Base-by-base conservation (phyloP, 495 filamentous ascomycete species). In the Xylaria sp. region DNA sequence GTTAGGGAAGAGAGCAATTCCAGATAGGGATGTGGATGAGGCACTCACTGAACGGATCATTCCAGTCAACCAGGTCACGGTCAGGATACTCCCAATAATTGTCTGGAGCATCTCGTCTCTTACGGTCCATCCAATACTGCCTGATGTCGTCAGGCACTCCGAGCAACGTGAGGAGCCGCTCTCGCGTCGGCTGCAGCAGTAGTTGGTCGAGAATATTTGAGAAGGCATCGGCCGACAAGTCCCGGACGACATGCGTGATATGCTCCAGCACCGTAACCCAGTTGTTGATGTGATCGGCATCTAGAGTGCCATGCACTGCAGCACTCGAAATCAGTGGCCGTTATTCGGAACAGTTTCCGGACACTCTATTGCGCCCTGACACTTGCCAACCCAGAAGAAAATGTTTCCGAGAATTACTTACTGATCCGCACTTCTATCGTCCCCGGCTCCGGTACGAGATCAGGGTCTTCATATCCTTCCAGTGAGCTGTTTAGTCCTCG, bases 251-350 rank as follows among this genome's bases (percentile, higher is more conserved):
- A 31, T 62, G 37, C 3, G 71, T n/a, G 19, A 75, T 37, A 21
- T 57, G 55, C 19, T 50, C 11, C 9, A 76, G 41, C 21, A 76
- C 68, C 3, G 14, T 4, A 26, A 73, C 63, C 75, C 75, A 76
- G 50, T 76, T 67, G 55, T 73, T 67, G 44, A 76, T 75, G 35
- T 76, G 73, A 26, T 71, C 61, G 15, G 64, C 73, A 44, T 76
- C 75, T n/a, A 76, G 35, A n/a, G 75, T 76, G 2, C 75, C 75
- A 1, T 76, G 75, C 75, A 76, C 57, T 59, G n/a, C 57, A 40
- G 21, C 57, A 59, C 15, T 37, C 17, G 7, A 17, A 40, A 7
- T 59, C 33, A 59, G 57, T 21, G 7, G 19, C 37, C 55, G 55
- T 31, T n/a, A 33, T 37, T 37, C 24, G 14, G 5, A n/a, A 15